Evolutionary conservation across 1,284 basidiomycete genomes (phyloP).

Genomic region (Trichosporon faecale): DNA sequence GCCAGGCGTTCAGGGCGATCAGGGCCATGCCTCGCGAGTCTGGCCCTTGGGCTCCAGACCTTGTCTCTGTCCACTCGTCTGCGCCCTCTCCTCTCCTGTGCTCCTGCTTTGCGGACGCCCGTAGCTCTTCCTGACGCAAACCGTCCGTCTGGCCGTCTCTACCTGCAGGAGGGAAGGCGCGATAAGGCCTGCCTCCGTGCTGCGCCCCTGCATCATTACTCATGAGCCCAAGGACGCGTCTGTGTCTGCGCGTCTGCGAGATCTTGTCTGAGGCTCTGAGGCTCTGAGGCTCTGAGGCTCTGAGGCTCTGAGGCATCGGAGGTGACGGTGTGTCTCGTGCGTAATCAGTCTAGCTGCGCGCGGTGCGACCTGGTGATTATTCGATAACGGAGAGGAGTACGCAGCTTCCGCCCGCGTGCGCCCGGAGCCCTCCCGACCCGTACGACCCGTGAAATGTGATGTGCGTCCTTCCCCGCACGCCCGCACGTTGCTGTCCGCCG

Average conservation of each 20-base stretch:
- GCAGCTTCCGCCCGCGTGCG: background rate
- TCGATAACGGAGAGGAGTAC: background rate
- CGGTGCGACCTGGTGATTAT: too few relatives aligned
- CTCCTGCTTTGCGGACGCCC: too few relatives aligned
- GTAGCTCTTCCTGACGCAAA: background rate
- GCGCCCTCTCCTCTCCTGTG: background rate
- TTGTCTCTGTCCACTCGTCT: background rate
- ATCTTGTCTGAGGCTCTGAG: background rate
- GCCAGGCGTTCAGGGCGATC: background rate
- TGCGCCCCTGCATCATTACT: background rate
- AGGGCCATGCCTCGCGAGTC: background rate
- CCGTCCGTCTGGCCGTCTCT: too few relatives aligned
- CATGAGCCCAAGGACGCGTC: background rate
- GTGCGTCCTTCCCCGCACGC: background rate
- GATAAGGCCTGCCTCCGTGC: background rate
- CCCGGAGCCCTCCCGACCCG: background rate
- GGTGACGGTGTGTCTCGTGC: too few relatives aligned
- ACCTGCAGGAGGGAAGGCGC: background rate
- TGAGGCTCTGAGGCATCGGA: too few relatives aligned
- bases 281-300: too few relatives aligned
- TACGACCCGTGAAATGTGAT: background rate
- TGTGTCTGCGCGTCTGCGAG: background rate
- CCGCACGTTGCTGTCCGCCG: background rate
- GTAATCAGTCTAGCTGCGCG: too few relatives aligned
- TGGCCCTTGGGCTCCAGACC: background rate